A percentile compares a stretch with the other conserved stretches of the same genome.
Conservation (phyloP, 192 early-diverging fungal species). For the Irineochytrium annulatum region DNA sequence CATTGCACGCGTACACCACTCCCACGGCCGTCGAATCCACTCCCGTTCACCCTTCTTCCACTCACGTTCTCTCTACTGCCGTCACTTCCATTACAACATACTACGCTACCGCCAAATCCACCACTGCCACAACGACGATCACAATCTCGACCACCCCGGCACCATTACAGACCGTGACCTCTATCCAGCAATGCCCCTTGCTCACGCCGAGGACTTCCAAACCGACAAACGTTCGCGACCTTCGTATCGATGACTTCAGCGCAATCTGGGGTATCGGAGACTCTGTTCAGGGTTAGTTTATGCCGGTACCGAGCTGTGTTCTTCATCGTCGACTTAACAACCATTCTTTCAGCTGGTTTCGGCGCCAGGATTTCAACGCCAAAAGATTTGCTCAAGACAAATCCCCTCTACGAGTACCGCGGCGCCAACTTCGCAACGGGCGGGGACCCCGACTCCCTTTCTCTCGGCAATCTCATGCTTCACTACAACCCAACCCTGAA, state of each 20-base stretch:
- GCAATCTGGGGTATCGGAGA: too few species aligned
- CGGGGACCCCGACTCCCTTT: constrained; percentile 35
- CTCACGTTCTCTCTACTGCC: neutral
- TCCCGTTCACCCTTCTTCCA: neutral
- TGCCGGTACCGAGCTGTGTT: too few species aligned
- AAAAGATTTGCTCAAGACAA: constrained; percentile 32
- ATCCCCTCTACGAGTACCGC: constrained; percentile 35
- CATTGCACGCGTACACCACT: too few species aligned
- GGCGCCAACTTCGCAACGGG: constrained; percentile 41
- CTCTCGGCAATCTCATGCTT: constrained; percentile 39
- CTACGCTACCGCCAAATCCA: neutral
- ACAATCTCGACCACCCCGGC: neutral
- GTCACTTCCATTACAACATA: neutral
- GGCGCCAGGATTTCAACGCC: constrained; percentile 46
- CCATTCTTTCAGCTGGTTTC: constrained; percentile 21
- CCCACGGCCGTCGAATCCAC: too few species aligned
- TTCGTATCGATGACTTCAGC: constrained; percentile 49
- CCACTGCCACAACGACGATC: neutral
- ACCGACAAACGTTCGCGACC: constrained; percentile 37
- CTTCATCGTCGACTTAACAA: too few species aligned
- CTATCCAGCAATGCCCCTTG: constrained; percentile 28
- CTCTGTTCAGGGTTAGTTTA: too few species aligned
- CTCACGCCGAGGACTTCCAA: constrained; percentile 26
- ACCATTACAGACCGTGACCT: neutral
- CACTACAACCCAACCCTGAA: constrained; percentile 26